Conservation (phyloP, 1,284 basidiomycete species). For the Porogramme epimiltina region DNA sequence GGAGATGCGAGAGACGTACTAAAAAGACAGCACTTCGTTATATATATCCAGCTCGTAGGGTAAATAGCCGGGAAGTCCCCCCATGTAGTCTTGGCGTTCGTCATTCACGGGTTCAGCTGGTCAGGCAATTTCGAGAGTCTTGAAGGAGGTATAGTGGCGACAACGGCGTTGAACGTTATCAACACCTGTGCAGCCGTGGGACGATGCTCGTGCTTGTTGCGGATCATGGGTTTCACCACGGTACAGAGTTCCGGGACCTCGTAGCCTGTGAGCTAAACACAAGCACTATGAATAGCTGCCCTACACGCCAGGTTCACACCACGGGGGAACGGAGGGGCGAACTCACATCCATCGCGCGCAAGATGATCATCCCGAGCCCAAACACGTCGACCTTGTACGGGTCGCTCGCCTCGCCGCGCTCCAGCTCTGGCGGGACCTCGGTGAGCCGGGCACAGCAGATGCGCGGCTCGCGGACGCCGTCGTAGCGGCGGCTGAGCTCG, state of each 20-base stretch:
- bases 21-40: not conserved
- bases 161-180: conserved; percentile 48
- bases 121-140: conserved; percentile 29
- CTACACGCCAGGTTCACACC: not conserved
- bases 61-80: too few species aligned
- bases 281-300: not conserved
- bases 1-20: too few species aligned
- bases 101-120: too few species aligned
- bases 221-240: conserved; percentile 58
- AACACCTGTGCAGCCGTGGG: conserved; percentile 53
- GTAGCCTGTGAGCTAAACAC: conserved; percentile 51
- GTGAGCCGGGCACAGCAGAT: conserved; percentile 52
- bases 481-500: conserved; percentile 61
- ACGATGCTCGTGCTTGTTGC: conserved; percentile 48
- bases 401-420: conserved; percentile 48
- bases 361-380: conserved; percentile 63
- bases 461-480: conserved; percentile 37
- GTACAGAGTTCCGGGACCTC: conserved; percentile 57
- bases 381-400: conserved; percentile 75
- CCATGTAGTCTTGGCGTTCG: too few species aligned
- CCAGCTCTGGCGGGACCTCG: conserved; percentile 72
- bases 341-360: conserved; percentile 64
- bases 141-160: conserved; percentile 36
- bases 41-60: too few species aligned
- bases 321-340: not conserved